Evolutionary conservation across 1,284 basidiomycete genomes (phyloP).

Genomic region (Naganishia liquefaciens): DNA sequence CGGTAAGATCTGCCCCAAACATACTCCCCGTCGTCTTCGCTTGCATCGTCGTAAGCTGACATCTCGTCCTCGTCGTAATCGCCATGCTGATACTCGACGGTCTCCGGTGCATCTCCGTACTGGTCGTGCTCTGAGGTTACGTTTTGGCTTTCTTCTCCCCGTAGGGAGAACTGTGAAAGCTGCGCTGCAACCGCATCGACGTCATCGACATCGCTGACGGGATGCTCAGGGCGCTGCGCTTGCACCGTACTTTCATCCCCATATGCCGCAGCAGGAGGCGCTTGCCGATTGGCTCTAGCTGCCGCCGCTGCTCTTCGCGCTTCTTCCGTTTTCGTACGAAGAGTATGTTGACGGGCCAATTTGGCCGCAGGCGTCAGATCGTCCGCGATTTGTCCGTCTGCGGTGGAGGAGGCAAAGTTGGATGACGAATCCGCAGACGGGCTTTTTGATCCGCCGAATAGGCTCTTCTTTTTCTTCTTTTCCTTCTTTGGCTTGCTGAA

Average conservation of each 20-base stretch:
- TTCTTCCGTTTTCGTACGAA: constrained; percentile 66
- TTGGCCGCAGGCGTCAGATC: constrained; percentile 91
- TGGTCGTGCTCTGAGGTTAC: constrained; percentile 59
- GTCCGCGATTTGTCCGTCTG: constrained; percentile 61
- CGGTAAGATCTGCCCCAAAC: constrained; percentile 65
- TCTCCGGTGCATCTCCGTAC: constrained; percentile 72
- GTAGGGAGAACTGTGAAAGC: constrained; percentile 14
- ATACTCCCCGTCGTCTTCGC: constrained; percentile 59
- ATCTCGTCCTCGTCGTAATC: constrained; percentile 45
- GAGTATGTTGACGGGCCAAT: constrained; percentile 82
- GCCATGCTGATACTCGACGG: constrained; percentile 59
- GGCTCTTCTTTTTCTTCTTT: constrained; percentile 39
- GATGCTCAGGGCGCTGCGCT: constrained; percentile 1
- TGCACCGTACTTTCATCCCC: constrained; percentile 59
- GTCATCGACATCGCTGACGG: not conserved
- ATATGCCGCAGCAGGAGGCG: constrained; percentile 55
- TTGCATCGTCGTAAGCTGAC: constrained; percentile 43
- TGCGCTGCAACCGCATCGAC: constrained; percentile 19
- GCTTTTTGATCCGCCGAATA: constrained; percentile 58
- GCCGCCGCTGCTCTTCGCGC: constrained; percentile 56
- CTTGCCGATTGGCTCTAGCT: constrained; percentile 43
- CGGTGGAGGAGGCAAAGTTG: constrained; percentile 74
- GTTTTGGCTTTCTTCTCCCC: constrained; percentile 37
- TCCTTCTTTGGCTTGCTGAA: constrained; percentile 53
- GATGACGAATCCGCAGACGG: constrained; percentile 71